Conservation (phyloP, 1,284 basidiomycete genomes). For the Pyrrhoderma noxium region DNA sequence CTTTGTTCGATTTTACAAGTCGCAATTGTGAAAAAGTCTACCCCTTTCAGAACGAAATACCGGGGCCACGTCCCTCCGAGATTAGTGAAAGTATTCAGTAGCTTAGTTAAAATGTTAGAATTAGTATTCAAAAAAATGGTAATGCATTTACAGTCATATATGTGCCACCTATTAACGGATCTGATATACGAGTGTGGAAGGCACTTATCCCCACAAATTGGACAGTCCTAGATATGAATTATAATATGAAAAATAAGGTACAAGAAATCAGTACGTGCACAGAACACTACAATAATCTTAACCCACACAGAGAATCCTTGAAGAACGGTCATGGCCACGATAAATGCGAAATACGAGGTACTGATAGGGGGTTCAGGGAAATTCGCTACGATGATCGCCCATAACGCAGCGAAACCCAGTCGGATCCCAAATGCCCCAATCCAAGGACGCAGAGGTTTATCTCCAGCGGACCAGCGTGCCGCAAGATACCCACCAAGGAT, state of each 20-base stretch:
- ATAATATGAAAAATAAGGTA: slow-evolving; percentile 11
- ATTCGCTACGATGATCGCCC: slow-evolving; percentile 74
- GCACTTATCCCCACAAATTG: slow-evolving; percentile 98
- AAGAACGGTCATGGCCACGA: slow-evolving; percentile 77
- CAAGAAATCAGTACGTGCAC: too few relatives aligned
- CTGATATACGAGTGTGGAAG: slow-evolving; percentile 96
- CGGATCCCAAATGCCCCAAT: slow-evolving; percentile 89
- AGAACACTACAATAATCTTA: slow-evolving; percentile 26
- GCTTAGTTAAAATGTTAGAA: slow-evolving; percentile 35
- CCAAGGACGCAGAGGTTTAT: slow-evolving; percentile 79
- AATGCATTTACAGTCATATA: slow-evolving; percentile 89
- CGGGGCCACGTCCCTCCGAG: slow-evolving; percentile 98
- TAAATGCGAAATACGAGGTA: slow-evolving; percentile 73
- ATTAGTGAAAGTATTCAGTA: slow-evolving; percentile 95
- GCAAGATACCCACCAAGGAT: slow-evolving; percentile 95
- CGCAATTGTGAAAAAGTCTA: slow-evolving; percentile 81
- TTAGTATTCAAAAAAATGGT: neutral
- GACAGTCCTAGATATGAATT: slow-evolving; percentile 64
- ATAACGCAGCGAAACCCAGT: slow-evolving; percentile 64
- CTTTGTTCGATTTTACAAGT: slow-evolving; percentile 66
- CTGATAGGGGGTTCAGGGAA: slow-evolving; percentile 79
- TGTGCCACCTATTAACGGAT: slow-evolving; percentile 95
- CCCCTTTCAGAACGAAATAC: slow-evolving; percentile 87
- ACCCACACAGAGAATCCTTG: slow-evolving; percentile 87
- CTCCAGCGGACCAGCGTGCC: slow-evolving; percentile 82